Evolutionary conservation across 2,329 filamentous ascomycete species (phyloP).

Genomic region (Grosmannia clavigera): DNA sequence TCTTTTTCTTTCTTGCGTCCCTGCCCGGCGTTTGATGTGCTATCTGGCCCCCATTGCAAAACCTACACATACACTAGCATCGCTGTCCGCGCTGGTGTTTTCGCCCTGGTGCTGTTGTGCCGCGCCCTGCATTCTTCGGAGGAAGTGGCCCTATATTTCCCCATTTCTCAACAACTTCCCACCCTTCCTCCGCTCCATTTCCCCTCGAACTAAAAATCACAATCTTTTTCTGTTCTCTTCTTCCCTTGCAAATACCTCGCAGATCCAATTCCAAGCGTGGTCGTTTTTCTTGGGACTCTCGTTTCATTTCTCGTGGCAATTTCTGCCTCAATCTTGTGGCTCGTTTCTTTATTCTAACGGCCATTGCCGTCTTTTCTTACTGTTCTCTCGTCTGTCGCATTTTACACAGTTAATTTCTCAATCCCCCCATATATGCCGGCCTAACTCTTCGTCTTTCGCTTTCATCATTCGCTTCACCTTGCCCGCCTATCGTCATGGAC

Average conservation of each 20-base stretch:
- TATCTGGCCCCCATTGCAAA: background rate
- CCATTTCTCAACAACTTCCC: background rate
- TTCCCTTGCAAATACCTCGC: background rate
- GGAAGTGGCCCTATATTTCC: conserved; percentile 1
- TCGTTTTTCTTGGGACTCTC: background rate
- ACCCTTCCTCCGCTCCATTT: background rate
- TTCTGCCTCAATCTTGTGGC: background rate
- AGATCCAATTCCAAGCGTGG: background rate
- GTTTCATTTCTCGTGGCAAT: background rate
- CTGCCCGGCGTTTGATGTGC: background rate
- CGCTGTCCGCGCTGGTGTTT: background rate
- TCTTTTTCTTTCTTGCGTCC: background rate
- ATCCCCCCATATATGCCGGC: background rate
- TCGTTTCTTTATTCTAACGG: background rate
- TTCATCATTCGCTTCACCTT: background rate
- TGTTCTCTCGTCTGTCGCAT: background rate
- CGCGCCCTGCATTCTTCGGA: conserved; percentile 1
- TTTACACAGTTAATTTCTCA: background rate
- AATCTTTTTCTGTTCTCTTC: background rate
- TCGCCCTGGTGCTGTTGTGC: background rate
- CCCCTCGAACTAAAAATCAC: background rate
- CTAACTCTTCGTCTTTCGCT: background rate
- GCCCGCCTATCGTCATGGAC: conserved; percentile 25
- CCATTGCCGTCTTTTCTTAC: background rate
- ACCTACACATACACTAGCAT: background rate